These are phyloP conservation scores for Vitis rotundifolia DNA, from an alignment of 164 flowering plant species.

Conservation along the genomic window DNA sequence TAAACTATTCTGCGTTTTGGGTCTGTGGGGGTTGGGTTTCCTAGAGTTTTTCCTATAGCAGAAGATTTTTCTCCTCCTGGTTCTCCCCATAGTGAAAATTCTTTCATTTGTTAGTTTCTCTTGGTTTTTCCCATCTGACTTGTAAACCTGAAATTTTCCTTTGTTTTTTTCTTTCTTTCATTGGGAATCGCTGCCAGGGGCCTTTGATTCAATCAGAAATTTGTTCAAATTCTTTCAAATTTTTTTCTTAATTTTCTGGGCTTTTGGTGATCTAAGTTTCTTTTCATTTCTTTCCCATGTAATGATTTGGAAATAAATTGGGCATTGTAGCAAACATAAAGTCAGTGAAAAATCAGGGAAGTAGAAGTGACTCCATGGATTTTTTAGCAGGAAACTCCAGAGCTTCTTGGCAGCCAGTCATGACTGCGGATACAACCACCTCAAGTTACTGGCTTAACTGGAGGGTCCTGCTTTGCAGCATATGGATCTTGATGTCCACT, in stretches of 20 bases:
- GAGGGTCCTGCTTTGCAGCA: slow-evolving; percentile 66
- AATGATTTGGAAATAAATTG: not conserved
- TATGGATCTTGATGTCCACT: slow-evolving; percentile 50
- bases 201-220: not conserved
- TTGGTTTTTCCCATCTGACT: not conserved
- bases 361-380: slow-evolving; percentile 38
- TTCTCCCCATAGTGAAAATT: not conserved
- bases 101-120: not conserved
- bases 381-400: slow-evolving; percentile 57
- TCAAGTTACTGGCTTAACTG: slow-evolving; percentile 82
- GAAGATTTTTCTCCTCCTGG: too few relatives aligned
- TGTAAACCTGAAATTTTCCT: not conserved
- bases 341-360: slow-evolving; percentile 4
- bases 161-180: not conserved
- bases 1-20: not conserved
- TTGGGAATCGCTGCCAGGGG: too few relatives aligned
- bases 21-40: not conserved
- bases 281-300: not conserved
- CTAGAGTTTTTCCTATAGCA: not conserved
- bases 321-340: not conserved
- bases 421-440: slow-evolving; percentile 59
- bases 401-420: slow-evolving; percentile 67
- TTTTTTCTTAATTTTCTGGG: not conserved
- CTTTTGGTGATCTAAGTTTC: not conserved
- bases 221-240: not conserved